Evolutionary conservation across 805 yeast genomes (phyloP).

Genomic region (Candida namnaoensis): DNA sequence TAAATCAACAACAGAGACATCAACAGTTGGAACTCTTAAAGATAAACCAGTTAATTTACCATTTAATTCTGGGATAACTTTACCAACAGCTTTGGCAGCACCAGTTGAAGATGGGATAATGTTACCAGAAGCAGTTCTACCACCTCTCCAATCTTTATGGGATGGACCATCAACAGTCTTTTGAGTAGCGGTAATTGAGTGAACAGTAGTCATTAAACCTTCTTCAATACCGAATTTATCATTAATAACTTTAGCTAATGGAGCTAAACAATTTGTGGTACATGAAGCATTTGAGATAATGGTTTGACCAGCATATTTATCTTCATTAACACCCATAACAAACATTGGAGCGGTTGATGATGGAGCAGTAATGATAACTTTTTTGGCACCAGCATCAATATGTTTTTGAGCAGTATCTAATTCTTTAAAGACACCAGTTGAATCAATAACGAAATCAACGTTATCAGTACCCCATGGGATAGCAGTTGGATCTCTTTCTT

Average conservation of each 20-base stretch:
- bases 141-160: slow-evolving; percentile 98
- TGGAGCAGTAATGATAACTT: slow-evolving; percentile 92
- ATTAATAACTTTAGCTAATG: slow-evolving; percentile 84
- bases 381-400: slow-evolving; percentile 87
- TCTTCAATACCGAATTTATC: slow-evolving; percentile 82
- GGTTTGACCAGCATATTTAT: slow-evolving; percentile 65
- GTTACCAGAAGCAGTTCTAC: slow-evolving; percentile 94
- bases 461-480: slow-evolving; percentile 85
- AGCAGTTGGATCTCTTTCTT: slow-evolving; percentile 77
- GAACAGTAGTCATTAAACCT: slow-evolving; percentile 94
- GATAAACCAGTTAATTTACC: slow-evolving; percentile 95
- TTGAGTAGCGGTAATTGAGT: slow-evolving; percentile 94
- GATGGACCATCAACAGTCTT: slow-evolving; percentile 97
- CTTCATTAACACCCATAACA: slow-evolving; percentile 85
- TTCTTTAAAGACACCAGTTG: slow-evolving; percentile 91
- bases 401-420: slow-evolving; percentile 76
- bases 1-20: slow-evolving; percentile 89
- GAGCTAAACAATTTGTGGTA: slow-evolving; percentile 94
- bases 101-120: slow-evolving; percentile 94
- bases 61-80: slow-evolving; percentile 83
- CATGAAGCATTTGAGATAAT: slow-evolving; percentile 91
- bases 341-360: slow-evolving; percentile 93
- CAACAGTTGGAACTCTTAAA: slow-evolving; percentile 89
- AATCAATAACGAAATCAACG: slow-evolving; percentile 84
- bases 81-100: slow-evolving; percentile 97